Evolutionary conservation across 371 early-diverging fungal genomes (phyloP).

Genomic region (Saksenaea oblongispora): DNA sequence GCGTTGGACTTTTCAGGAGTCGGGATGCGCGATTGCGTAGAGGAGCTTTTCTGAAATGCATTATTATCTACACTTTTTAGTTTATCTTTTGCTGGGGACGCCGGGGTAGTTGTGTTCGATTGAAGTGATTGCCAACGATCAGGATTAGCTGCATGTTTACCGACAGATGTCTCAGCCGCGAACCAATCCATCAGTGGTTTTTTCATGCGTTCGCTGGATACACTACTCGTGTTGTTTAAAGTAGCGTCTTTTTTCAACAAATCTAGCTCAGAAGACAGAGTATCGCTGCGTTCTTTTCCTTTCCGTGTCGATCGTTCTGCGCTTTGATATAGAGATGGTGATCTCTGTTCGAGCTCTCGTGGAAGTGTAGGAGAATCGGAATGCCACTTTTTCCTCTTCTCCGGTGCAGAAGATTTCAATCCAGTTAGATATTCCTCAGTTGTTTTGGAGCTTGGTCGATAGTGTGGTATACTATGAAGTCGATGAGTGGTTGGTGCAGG

Average conservation of each 20-base stretch:
- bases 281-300: too few relatives aligned
- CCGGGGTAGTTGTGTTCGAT: background rate
- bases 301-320: too few relatives aligned
- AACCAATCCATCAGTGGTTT: background rate
- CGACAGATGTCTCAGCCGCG: background rate
- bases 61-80: background rate
- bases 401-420: too few relatives aligned
- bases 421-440: background rate
- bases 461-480: background rate
- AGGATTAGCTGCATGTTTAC: background rate
- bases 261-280: too few relatives aligned
- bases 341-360: too few relatives aligned
- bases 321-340: too few relatives aligned
- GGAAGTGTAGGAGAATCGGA: too few relatives aligned
- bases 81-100: background rate
- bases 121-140: background rate
- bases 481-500: background rate
- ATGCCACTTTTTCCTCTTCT: too few relatives aligned
- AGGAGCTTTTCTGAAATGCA: background rate
- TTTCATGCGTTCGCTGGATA: background rate
- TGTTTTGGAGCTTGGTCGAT: background rate
- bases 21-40: background rate
- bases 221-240: background rate
- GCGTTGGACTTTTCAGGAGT: background rate
- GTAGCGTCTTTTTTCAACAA: too few relatives aligned